These are phyloP conservation scores for Paraconiothyrium sp. DNA, from an alignment of 2,329 filamentous ascomycete species.

Conservation along the genomic window DNA sequence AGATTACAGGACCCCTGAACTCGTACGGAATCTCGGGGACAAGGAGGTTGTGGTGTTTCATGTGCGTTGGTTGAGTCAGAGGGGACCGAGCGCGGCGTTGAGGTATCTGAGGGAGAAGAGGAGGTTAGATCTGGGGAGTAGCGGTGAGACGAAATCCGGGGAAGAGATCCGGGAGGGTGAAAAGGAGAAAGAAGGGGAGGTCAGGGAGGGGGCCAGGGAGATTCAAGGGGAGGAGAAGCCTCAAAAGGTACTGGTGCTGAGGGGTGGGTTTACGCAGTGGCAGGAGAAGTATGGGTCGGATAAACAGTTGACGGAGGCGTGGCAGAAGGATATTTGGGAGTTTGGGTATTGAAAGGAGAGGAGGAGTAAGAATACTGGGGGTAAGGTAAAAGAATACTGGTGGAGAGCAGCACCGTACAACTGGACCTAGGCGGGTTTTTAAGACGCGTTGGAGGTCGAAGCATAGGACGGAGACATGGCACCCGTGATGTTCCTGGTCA, in stretches of 20 bases:
- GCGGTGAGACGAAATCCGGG: conserved; percentile 25
- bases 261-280: conserved; percentile 69
- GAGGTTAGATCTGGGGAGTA: conserved; percentile 50
- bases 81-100: conserved; percentile 85
- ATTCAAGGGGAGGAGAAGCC: conserved; percentile 18
- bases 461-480: not conserved
- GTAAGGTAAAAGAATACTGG: not conserved
- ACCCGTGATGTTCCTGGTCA: not conserved
- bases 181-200: conserved; percentile 24
- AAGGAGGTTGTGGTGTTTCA: conserved; percentile 92
- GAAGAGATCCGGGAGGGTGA: conserved; percentile 27
- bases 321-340: conserved; percentile 85
- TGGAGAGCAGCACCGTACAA: not conserved
- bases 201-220: conserved; percentile 3
- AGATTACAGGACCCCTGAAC: conserved; percentile 79
- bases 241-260: conserved; percentile 19
- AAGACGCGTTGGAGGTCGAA: not conserved
- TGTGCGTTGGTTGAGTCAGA: conserved; percentile 83
- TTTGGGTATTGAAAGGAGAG: conserved; percentile 52
- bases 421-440: not conserved
- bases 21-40: conserved; percentile 79
- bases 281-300: conserved; percentile 84
- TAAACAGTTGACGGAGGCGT: conserved; percentile 82
- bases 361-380: not conserved
- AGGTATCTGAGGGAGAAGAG: conserved; percentile 79